Evolutionary conservation across 2,329 filamentous ascomycete genomes (phyloP).

Genomic region (Aureobasidium sp.): DNA sequence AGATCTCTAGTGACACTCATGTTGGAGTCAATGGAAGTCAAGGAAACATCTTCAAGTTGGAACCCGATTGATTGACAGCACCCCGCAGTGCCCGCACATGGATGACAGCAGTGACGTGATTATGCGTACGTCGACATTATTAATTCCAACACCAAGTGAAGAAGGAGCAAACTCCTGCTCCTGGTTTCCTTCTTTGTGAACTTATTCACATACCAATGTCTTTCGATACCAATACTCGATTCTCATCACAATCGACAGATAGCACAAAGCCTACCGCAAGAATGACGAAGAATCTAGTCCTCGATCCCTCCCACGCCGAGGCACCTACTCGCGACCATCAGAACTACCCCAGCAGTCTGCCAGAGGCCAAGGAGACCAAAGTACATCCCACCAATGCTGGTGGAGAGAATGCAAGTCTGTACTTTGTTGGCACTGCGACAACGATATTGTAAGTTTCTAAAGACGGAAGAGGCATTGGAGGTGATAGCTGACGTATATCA

Average conservation of each 20-base stretch:
- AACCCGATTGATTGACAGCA: not conserved
- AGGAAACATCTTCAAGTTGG: not conserved
- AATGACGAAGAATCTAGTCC: constrained; percentile 31
- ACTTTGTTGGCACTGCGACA: constrained; percentile 50
- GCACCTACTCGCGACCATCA: constrained; percentile 33
- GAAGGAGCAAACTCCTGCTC: not conserved
- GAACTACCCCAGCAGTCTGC: constrained; percentile 25
- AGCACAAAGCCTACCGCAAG: not conserved
- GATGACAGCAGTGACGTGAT: constrained; percentile 6
- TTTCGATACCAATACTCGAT: not conserved
- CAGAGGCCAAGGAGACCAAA: constrained; percentile 37
- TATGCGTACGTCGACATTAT: constrained; percentile 2
- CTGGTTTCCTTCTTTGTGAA: too few relatives aligned
- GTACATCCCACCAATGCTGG: constrained; percentile 32
- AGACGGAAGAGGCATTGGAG: too few relatives aligned
- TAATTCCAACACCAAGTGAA: not conserved
- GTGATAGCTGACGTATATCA: not conserved
- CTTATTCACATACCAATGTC: not conserved
- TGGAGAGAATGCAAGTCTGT: constrained; percentile 37
- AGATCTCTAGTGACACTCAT: not conserved
- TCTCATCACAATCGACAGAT: not conserved
- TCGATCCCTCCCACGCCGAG: constrained; percentile 30
- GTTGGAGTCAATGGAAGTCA: too few relatives aligned
- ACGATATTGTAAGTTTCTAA: constrained; percentile 34
- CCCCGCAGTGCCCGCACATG: not conserved